A percentile compares a stretch with the other conserved stretches of the same genome.
These are phyloP conservation scores for Bidens hawaiensis DNA, from an alignment of 140 eudicot species.

Conservation along the genomic window DNA sequence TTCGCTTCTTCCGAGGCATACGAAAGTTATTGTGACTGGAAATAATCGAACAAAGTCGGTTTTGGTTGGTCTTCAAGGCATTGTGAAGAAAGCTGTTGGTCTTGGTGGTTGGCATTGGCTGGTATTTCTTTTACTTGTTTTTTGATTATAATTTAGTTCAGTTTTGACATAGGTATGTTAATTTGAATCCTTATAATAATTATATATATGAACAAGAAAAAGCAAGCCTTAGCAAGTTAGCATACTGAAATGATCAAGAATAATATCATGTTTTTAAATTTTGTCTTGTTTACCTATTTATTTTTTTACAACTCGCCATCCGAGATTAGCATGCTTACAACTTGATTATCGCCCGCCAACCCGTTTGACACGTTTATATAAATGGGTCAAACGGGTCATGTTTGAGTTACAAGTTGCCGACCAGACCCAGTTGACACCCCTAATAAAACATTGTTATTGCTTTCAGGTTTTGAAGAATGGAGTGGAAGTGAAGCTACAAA, in stretches of 20 bases:
- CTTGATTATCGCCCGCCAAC: too few species aligned
- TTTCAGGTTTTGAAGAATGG: slow-evolving; percentile 93
- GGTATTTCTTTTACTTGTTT: slow-evolving; percentile 30
- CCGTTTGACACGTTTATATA: too few species aligned
- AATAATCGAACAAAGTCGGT: slow-evolving; percentile 71
- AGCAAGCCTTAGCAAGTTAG: neutral
- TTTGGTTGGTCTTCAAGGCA: slow-evolving; percentile 76
- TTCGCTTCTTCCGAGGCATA: slow-evolving; percentile 70
- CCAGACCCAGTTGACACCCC: too few species aligned
- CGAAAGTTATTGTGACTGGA: slow-evolving; percentile 68
- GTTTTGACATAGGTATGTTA: neutral
- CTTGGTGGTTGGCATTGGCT: slow-evolving; percentile 94
- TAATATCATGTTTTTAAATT: neutral
- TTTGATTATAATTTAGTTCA: neutral
- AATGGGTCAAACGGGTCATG: too few species aligned
- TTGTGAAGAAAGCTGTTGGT: slow-evolving; percentile 77
- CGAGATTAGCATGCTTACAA: too few species aligned
- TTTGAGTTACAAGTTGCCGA: too few species aligned
- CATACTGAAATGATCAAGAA: neutral
- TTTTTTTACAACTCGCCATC: too few species aligned
- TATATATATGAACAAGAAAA: neutral
- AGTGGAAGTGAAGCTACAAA: slow-evolving; percentile 90
- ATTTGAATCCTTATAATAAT: neutral
- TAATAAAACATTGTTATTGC: too few species aligned
- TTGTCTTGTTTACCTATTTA: too few species aligned